A percentile compares a stretch with the other conserved stretches of the same genome.
Conservation (phyloP, 1,139 yeast species). For the Kodamaea sp. region DNA sequence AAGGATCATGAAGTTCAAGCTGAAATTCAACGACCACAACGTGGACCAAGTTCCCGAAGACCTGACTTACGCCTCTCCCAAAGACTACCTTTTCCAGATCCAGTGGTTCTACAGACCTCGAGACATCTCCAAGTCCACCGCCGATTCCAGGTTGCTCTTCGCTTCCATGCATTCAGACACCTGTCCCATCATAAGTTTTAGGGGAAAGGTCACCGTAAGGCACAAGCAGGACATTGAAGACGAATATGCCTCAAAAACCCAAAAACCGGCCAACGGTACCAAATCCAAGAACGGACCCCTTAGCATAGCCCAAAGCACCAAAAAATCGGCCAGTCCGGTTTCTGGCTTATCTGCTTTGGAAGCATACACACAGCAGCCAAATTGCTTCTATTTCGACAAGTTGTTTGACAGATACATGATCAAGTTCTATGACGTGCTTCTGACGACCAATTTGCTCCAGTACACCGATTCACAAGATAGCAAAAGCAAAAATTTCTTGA, state of each 20-base stretch:
- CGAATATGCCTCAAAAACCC: slow-evolving; percentile 11
- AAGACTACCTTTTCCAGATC: slow-evolving; percentile 61
- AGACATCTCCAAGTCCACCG: slow-evolving; percentile 68
- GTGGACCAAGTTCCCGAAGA: neutral
- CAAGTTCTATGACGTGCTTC: slow-evolving; percentile 72
- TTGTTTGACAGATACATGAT: slow-evolving; percentile 86
- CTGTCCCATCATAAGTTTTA: slow-evolving; percentile 72
- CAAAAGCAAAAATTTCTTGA: slow-evolving; percentile 56
- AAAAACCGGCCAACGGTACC: neutral
- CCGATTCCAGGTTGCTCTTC: slow-evolving; percentile 73
- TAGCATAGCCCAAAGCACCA: no score
- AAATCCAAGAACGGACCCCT: slow-evolving; percentile 1
- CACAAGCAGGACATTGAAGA: slow-evolving; percentile 69
- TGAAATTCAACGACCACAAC: slow-evolving; percentile 23
- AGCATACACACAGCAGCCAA: slow-evolving; percentile 56
- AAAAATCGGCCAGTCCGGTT: slow-evolving; percentile 20
- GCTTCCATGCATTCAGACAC: slow-evolving; percentile 88
- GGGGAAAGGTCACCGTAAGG: slow-evolving; percentile 74
- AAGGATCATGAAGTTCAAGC: slow-evolving; percentile 73
- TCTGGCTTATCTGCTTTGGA: slow-evolving; percentile 34
- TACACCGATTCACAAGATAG: slow-evolving; percentile 56
- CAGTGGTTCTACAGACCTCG: slow-evolving; percentile 94
- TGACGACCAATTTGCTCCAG: slow-evolving; percentile 45
- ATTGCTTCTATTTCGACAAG: slow-evolving; percentile 81
- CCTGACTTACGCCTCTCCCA: slow-evolving; percentile 32